These are phyloP conservation scores for Sugiyamaella marilandica DNA, from an alignment of 805 yeast genomes.

Conservation along the genomic window DNA sequence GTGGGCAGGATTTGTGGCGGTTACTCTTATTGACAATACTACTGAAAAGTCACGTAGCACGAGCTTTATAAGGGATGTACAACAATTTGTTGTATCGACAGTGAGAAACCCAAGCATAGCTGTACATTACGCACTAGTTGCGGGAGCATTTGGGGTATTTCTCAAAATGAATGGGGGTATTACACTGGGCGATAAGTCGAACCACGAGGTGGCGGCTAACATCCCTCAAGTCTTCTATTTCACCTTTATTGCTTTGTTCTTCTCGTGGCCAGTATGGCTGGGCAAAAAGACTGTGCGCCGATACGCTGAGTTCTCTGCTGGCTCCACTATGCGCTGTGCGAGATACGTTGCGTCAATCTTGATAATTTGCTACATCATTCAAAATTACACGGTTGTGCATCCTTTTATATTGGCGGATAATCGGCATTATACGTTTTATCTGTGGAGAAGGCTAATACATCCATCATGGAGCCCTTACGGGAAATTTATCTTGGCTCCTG, in stretches of 20 bases:
- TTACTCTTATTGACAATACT: constrained; percentile 17
- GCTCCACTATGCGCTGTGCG: constrained; percentile 19
- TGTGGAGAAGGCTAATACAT: constrained; percentile 64
- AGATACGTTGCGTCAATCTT: constrained; percentile 8
- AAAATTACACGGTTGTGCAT: constrained; percentile 58
- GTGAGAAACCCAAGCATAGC: constrained; percentile 8
- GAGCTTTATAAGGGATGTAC: neutral
- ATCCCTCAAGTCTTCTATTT: constrained; percentile 80
- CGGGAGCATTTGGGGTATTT: constrained; percentile 51
- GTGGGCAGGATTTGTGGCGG: constrained; percentile 67
- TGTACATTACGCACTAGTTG: constrained; percentile 40
- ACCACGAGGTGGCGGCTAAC: constrained; percentile 70
- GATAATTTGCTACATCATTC: constrained; percentile 17
- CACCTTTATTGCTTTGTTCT: constrained; percentile 52
- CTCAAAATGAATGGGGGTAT: constrained; percentile 71
- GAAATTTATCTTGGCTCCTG: constrained; percentile 51
- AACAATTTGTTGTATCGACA: neutral
- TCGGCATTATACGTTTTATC: constrained; percentile 86
- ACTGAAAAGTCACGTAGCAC: neutral
- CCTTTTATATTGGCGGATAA: constrained; percentile 92
- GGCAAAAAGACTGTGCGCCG: constrained; percentile 38
- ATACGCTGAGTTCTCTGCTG: constrained; percentile 37
- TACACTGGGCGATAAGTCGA: constrained; percentile 86
- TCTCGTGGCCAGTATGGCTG: constrained; percentile 74
- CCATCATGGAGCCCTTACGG: constrained; percentile 32